These are phyloP conservation scores for Euphorbia celastroides DNA, from an alignment of 441 rosid genomes.

Conservation along the genomic window DNA sequence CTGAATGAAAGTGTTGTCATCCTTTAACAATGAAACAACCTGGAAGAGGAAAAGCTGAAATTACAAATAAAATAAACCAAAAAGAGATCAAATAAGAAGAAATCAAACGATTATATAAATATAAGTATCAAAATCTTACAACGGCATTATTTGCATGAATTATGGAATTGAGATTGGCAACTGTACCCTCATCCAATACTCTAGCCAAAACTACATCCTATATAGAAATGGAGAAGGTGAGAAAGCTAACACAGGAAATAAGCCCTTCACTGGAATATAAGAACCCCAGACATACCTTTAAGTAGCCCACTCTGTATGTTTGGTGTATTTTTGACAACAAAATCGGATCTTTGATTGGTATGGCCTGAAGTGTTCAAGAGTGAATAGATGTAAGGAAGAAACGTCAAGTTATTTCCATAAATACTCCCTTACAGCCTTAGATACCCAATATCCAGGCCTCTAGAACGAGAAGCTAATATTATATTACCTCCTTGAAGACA, in stretches of 20 bases:
- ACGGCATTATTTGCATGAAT: constrained; percentile 90
- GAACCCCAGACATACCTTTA: constrained; percentile 56
- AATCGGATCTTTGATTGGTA: constrained; percentile 74
- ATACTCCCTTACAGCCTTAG: neutral
- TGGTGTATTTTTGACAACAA: constrained; percentile 97
- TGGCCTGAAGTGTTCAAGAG: constrained; percentile 48
- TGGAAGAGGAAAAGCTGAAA: constrained; percentile 31
- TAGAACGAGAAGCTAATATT: constrained; percentile 3
- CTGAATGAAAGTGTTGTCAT: constrained; percentile 88
- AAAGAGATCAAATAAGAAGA: neutral
- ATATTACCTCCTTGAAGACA: constrained; percentile 86
- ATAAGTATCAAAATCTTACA: constrained; percentile 46
- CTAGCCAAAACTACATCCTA: constrained; percentile 98
- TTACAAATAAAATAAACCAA: constrained; percentile 7
- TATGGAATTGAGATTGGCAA: constrained; percentile 82
- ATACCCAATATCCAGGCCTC: neutral
- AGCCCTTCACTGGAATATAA: constrained; percentile 4
- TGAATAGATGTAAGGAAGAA: constrained; percentile 18
- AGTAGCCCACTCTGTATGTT: constrained; percentile 93
- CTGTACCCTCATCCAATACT: constrained; percentile 83
- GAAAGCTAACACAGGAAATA: constrained; percentile 15
- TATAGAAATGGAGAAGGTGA: constrained; percentile 25
- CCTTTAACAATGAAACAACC: constrained; percentile 94
- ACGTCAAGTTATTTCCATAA: constrained; percentile 2
- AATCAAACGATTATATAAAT: neutral